Percentiles rank a stretch among this genome's conserved stretches.
Conservation (phyloP, 108 stramenopile species). For the Conticribra weissflogii region DNA sequence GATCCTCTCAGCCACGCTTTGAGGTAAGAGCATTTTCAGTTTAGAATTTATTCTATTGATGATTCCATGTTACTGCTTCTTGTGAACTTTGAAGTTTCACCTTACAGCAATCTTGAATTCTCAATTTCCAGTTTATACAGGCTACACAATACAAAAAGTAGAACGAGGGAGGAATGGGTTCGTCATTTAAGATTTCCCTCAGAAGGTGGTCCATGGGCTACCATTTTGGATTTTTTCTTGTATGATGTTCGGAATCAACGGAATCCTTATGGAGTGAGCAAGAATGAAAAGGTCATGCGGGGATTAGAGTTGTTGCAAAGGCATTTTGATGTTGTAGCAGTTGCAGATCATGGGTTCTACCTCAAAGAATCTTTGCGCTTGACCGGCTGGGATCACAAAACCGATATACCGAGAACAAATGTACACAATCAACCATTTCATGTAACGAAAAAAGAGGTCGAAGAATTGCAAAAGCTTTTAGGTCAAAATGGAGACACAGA, state of each 20-base stretch:
- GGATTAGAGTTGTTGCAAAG: conserved; percentile 22
- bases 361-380: conserved; percentile 1
- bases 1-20: background rate
- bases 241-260: background rate
- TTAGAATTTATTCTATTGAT: no score
- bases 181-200: background rate
- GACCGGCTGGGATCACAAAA: conserved; percentile 22
- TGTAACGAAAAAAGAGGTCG: no score
- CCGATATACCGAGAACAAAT: no score
- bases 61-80: no score
- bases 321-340: conserved; percentile 35
- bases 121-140: no score
- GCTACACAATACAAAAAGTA: background rate
- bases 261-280: conserved; percentile 23
- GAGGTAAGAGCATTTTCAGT: no score
- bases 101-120: no score
- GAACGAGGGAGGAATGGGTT: background rate
- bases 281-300: conserved; percentile 17
- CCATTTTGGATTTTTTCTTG: background rate
- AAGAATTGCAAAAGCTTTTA: conserved; percentile 17
- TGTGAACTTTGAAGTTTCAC: no score
- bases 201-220: background rate
- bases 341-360: conserved; percentile 13
- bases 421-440: no score
- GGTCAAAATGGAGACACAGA: conserved; percentile 13